Evolutionary conservation across 495 filamentous ascomycete species (phyloP).

Genomic region (Neurospora sp.): DNA sequence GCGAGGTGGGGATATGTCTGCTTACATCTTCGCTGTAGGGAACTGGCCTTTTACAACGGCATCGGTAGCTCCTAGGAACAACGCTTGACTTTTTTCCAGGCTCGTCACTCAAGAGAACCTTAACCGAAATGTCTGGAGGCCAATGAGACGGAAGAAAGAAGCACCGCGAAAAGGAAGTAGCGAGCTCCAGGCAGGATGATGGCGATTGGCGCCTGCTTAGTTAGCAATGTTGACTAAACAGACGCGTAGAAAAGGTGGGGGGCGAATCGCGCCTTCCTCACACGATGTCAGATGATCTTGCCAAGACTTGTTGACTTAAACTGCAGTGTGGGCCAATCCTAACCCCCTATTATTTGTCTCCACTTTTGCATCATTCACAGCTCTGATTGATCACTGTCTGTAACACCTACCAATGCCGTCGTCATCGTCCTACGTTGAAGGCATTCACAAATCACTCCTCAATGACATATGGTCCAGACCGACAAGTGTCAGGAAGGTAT

Average conservation of each 20-base stretch:
- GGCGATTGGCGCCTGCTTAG: not conserved
- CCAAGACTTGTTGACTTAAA: not conserved
- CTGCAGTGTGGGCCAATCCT: not conserved
- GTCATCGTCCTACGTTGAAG: not conserved
- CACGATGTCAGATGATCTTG: not conserved
- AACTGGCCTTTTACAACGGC: not conserved
- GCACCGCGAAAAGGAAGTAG: not conserved
- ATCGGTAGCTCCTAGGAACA: not conserved
- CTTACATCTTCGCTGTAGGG: not conserved
- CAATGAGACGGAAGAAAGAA: not conserved
- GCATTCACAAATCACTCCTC: not conserved
- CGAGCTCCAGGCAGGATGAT: not conserved
- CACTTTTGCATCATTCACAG: not conserved
- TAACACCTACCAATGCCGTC: not conserved
- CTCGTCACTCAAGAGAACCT: not conserved
- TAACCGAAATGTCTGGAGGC: not conserved
- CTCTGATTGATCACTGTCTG: not conserved
- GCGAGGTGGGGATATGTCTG: not conserved
- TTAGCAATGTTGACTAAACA: constrained; percentile 2
- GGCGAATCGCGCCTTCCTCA: not conserved
- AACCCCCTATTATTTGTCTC: not conserved
- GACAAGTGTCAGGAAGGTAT: not conserved
- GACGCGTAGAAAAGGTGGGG: constrained; percentile 1
- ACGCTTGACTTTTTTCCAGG: not conserved
- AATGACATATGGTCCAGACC: not conserved